Percentiles rank a stretch among this genome's conserved stretches.
These are phyloP conservation scores for Batkoa obscura DNA, from an alignment of 371 early-diverging fungal genomes.

Conservation along the genomic window DNA sequence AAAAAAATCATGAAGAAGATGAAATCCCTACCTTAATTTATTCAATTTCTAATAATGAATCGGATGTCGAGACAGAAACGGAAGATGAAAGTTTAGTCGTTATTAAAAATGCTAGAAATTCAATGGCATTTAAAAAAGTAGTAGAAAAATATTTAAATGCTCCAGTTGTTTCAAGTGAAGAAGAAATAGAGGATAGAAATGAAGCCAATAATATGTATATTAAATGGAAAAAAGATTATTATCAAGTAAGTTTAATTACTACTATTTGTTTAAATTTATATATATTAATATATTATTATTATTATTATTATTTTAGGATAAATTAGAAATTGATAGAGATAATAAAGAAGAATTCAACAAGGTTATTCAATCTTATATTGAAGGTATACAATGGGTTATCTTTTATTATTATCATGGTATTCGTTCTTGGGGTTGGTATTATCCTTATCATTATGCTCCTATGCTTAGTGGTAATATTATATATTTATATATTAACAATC, in stretches of 20 bases:
- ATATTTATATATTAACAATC: background rate
- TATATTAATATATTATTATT: too few relatives aligned
- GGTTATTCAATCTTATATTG: constrained; percentile 63
- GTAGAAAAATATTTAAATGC: constrained; percentile 30
- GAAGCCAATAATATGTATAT: constrained; percentile 27
- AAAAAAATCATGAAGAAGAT: background rate
- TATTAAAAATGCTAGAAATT: constrained; percentile 19
- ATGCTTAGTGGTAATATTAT: constrained; percentile 45
- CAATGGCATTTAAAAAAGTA: constrained; percentile 42
- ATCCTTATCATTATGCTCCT: constrained; percentile 97
- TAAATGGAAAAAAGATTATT: constrained; percentile 52
- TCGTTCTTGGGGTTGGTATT: constrained; percentile 97
- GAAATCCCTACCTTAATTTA: too few relatives aligned
- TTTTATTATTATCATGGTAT: constrained; percentile 92
- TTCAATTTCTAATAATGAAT: background rate
- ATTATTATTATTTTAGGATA: constrained; percentile 34
- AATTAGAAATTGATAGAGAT: constrained; percentile 39
- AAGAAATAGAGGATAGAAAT: constrained; percentile 25
- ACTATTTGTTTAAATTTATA: background rate
- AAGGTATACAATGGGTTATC: constrained; percentile 94
- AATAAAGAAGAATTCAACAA: constrained; percentile 25
- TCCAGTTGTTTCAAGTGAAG: constrained; percentile 13
- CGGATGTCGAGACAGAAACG: constrained; percentile 10
- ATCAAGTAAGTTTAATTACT: constrained; percentile 19
- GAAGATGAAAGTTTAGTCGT: constrained; percentile 11